Evolutionary conservation across 2,329 filamentous ascomycete species (phyloP), one percentile per base, ranked within the genome.

Genomic region (Colletotrichum sansevieriae): DNA sequence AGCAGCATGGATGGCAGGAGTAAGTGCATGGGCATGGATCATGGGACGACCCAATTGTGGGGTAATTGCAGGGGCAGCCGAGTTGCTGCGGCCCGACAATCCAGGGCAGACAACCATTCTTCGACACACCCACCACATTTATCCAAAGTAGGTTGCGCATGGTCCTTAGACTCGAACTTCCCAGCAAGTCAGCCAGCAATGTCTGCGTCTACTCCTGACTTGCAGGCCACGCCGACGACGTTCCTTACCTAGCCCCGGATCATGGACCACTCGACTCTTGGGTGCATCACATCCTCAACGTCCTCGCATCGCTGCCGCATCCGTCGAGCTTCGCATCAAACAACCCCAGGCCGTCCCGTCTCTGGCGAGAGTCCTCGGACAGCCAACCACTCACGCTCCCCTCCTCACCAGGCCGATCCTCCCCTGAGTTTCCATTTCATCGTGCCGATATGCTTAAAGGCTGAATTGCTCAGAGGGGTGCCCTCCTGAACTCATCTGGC

Each of bases 61-160:
- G 46, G 60, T 68, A 44, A 55, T 37, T 18, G 11, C 49, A 22
- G 44, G 35, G 35, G 35, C 9, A 13, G 35, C 15, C 43, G 54
- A 46, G 15, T 75, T 74, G 72, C 69, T 63, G 61, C 78, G 78
- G 78, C 63, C 78, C 78, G 78, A 79, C 74, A 76, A 72, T 72
- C 78, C 78, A 18, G 2, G 18, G 18, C 18, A 79, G 76, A 79
- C 74, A 77, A 72, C 51, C 44, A 62, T 65, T 39, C 29, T 25
- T 68, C 71, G 63, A 70, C 68, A 58, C 70, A 68, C 58, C 63
- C 64, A 71, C 63, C 47, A 57, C 47, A 62, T 68, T 69, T 69
- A 71, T 52, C 71, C 73, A 51, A 49, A 37, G 22, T 12, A 37
- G 37, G 37, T 54, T 39, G 37, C 37, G 29, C 37, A 39, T 13